Conservation (phyloP, 306 rosid species). For the Vigna unguiculata region DNA sequence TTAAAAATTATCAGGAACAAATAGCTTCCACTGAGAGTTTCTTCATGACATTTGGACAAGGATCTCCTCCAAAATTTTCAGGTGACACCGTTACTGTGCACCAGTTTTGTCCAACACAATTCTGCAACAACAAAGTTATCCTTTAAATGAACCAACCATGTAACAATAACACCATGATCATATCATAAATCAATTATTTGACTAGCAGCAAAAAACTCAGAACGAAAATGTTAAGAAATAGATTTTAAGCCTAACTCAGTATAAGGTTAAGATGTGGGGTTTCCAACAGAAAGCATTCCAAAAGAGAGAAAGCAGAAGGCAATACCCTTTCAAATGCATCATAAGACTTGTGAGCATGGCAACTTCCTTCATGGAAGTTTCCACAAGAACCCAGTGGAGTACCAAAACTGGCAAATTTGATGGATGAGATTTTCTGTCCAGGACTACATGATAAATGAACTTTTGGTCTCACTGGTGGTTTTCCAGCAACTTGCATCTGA, state of each 20-base stretch:
- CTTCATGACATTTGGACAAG: conserved; percentile 94
- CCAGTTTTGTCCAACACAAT: conserved; percentile 80
- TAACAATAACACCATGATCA: background rate
- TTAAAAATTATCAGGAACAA: conserved; percentile 66
- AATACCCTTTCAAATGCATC: conserved; percentile 83
- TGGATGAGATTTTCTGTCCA: conserved; percentile 86
- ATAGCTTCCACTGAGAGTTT: conserved; percentile 92
- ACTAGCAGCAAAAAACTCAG: background rate
- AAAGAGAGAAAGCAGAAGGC: conserved; percentile 14
- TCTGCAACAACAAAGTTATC: conserved; percentile 58
- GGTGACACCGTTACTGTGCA: conserved; percentile 83
- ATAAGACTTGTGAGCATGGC: conserved; percentile 93
- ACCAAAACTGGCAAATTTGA: conserved; percentile 96
- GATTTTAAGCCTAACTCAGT: too few species aligned
- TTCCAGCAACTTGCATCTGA: conserved; percentile 83
- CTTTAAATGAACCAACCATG: conserved; percentile 19
- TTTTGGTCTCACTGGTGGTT: conserved; percentile 83
- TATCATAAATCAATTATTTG: conserved; percentile 19
- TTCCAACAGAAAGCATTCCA: background rate
- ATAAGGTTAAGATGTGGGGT: too few species aligned
- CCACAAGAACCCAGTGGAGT: conserved; percentile 90
- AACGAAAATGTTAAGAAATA: too few species aligned
- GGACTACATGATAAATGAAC: conserved; percentile 82
- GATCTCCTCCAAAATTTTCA: conserved; percentile 93
- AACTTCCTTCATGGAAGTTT: conserved; percentile 82